Evolutionary conservation across 495 filamentous ascomycete genomes (phyloP), one percentile per base, ranked within the genome.

Genomic region (Letharia lupina): DNA sequence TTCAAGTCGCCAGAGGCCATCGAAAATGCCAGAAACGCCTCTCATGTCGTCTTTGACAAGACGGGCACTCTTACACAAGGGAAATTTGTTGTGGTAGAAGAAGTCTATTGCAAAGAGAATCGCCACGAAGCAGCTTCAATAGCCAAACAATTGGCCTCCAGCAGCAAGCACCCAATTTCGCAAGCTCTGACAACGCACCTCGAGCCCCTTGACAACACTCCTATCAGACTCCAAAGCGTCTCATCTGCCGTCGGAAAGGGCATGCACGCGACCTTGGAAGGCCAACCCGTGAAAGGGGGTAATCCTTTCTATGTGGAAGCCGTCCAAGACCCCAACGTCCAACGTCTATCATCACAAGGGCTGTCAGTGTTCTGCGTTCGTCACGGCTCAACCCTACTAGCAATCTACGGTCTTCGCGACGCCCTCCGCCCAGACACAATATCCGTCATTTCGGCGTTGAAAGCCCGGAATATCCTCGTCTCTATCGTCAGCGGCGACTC

Each of bases 31-130:
- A 70, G 82, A 65, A 88, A 84, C 41, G 77, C 81, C 0, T 79
- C 83, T 0, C 84, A 91, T 68, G 82, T 93, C n/a, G 80, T 93
- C 7, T 91, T 94, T 69, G 90, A 93, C 78, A 93, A 93, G 73
- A 93, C 90, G 1, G 90, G 90, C 0, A 94, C 90, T 5, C 73
- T 93, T 1, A 93, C 90, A 0, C 74, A 80, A 59, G 88, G 86
- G 0, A 81, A 80, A 47, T 76, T 91, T 0, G 65, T 73, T 8
- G 83, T 91, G 0, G 73, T 73, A 3, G 65, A 56, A 0, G 76
- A 82, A 42, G 71, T 79, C 18, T 76, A 77, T 68, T 4, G 52
- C 5, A 31, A 35, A 20, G 69, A 54, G 33, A 66, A 63, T 67
- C 62, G 15, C 31, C 65, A 70, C 62, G 45, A 68, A 47, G 56